Evolutionary conservation across 1,284 basidiomycete genomes (phyloP), one percentile per base, ranked within the genome.

Genomic region (Coniophora puteana): DNA sequence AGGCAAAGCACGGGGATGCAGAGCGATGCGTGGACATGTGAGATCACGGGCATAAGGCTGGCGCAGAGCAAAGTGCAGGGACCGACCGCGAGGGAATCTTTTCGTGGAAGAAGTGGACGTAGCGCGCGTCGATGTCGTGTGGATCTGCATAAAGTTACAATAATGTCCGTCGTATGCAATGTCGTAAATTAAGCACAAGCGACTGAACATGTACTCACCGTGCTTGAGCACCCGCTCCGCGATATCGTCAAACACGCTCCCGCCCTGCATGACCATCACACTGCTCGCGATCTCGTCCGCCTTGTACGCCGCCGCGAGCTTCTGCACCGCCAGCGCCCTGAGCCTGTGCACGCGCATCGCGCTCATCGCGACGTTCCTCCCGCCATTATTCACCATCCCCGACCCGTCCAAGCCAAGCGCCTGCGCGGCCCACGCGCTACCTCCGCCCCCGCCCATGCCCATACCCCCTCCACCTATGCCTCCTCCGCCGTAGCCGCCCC

Each of bases 251-350:
- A 92, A 87, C 3, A 90, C 84, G 48, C 80, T 89, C 3, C 89
- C 88, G 22, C 88, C 85, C 55, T 91, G 89, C 88, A 92, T 92
- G 27, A 91, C 79, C 81, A 90, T 88, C 25, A 92, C 89, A 55
- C 85, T 88, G 2, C 85, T 85, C 1, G 89, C 89, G 52, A 92
- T 87, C 58, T 92, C 88, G 55, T 92, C 88, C 14, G 76, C 71
- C 54, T 79, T 79, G 55, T 91, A 92, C 10, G 89, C 88, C 18
- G 80, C 75, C 1, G 89, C 85, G 22, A 90, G 68, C 56, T 89
- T 89, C 58, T 89, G 83, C 16, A 91, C 86, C 0, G 88, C 88
- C 28, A 90, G 71, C 0, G 76, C 80, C 25, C 88, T 66, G 31
- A 92, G 62, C 31, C 85, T 70, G 55, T 91, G 86, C 39, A 89